These are phyloP conservation scores for Aspergillus pseudotamarii DNA, from an alignment of 2,329 filamentous ascomycete species.

Conservation along the genomic window DNA sequence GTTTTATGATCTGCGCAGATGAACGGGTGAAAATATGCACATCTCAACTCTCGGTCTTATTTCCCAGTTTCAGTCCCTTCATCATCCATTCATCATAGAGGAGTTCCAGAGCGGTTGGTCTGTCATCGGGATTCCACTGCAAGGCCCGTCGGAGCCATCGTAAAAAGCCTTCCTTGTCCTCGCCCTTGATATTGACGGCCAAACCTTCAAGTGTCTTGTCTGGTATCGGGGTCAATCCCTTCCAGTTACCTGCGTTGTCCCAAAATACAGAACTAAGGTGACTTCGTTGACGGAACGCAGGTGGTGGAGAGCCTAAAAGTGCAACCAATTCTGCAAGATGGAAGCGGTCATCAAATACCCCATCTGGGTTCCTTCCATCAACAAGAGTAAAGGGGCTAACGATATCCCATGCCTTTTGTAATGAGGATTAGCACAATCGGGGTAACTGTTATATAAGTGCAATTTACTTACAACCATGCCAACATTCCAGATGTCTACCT, in stretches of 20 bases:
- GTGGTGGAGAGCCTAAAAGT: constrained; percentile 21
- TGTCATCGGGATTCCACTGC: constrained; percentile 29
- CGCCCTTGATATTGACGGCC: constrained; percentile 24
- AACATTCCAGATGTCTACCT: constrained; percentile 52
- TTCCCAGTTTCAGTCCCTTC: constrained; percentile 7
- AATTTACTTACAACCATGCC: constrained; percentile 45
- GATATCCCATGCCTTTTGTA: constrained; percentile 18
- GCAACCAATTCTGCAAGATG: constrained; percentile 31
- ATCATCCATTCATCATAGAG: constrained; percentile 44
- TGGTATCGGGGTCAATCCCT: constrained; percentile 18
- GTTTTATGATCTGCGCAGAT: no score
- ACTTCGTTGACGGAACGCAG: constrained; percentile 21
- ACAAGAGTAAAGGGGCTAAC: constrained; percentile 15
- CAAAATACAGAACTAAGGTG: constrained; percentile 25
- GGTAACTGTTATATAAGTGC: neutral
- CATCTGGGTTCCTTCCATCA: constrained; percentile 21
- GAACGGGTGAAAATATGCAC: no score
- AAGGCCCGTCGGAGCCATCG: constrained; percentile 31
- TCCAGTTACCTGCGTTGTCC: constrained; percentile 25
- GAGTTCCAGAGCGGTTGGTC: constrained; percentile 37
- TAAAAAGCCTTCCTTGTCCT: constrained; percentile 29
- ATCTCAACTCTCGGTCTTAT: no score
- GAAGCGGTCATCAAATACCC: constrained; percentile 29
- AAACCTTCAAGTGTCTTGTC: constrained; percentile 15
- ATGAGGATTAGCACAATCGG: no score